These are phyloP conservation scores for Verruconis gallopava DNA, from an alignment of 2,329 filamentous ascomycete genomes.

Conservation along the genomic window DNA sequence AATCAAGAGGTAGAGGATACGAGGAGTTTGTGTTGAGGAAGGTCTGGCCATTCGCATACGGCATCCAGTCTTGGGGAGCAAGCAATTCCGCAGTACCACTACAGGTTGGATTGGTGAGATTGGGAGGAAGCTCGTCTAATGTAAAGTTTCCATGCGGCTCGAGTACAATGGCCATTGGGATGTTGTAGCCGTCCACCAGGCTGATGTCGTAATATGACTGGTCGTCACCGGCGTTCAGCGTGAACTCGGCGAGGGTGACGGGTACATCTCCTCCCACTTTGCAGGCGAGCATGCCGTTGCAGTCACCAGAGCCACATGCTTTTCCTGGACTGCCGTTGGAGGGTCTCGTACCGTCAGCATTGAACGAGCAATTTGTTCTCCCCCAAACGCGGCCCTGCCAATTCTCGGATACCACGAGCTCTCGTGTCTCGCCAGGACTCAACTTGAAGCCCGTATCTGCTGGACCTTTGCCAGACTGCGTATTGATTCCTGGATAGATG, in stretches of 20 bases:
- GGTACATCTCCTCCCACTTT: conserved; percentile 56
- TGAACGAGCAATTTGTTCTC: conserved; percentile 70
- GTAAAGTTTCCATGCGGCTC: conserved; percentile 42
- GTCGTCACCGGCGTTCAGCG: conserved; percentile 50
- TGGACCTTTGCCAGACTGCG: conserved; percentile 58
- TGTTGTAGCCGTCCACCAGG: conserved; percentile 73
- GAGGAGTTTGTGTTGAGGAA: conserved; percentile 50
- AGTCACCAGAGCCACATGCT: conserved; percentile 66
- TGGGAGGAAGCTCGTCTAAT: conserved; percentile 53
- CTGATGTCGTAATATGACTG: conserved; percentile 79
- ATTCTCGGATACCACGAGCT: conserved; percentile 53
- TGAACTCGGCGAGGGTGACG: conserved; percentile 70
- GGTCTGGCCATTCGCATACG: conserved; percentile 30
- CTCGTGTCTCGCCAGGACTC: conserved; percentile 41
- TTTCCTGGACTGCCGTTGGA: conserved; percentile 32
- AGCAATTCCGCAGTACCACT: conserved; percentile 57
- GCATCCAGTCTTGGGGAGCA: conserved; percentile 29
- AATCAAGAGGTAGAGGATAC: conserved; percentile 51
- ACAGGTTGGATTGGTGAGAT: conserved; percentile 64
- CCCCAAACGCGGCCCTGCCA: conserved; percentile 80
- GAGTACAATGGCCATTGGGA: conserved; percentile 50
- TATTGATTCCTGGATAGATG: conserved; percentile 65
- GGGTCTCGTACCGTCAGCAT: conserved; percentile 45
- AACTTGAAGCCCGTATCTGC: conserved; percentile 57
- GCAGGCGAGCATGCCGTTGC: conserved; percentile 57